phyloP scores from a whole-genome alignment of 2,329 filamentous ascomycete genomes.

The Fusarium sp. region DNA sequence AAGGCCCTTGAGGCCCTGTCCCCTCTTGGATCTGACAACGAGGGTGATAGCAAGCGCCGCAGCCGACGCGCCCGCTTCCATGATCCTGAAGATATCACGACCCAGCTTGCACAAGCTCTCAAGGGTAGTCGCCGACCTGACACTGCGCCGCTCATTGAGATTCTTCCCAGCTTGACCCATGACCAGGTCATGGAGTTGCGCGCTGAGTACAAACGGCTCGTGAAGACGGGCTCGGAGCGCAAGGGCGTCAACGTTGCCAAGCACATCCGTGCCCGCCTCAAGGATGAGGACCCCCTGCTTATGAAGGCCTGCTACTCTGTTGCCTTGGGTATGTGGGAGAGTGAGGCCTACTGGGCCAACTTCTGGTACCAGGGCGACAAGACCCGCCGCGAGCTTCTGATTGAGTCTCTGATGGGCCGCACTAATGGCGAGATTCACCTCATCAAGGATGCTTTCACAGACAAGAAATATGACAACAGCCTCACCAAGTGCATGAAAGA shows the following conservation, averaged over 20 bases:
- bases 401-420: slow-evolving; percentile 92
- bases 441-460: slow-evolving; percentile 91
- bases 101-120: slow-evolving; percentile 82
- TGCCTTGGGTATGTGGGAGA: slow-evolving; percentile 91
- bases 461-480: slow-evolving; percentile 91
- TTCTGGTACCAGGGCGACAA: slow-evolving; percentile 96
- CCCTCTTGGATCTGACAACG: slow-evolving; percentile 65
- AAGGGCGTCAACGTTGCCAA: slow-evolving; percentile 89
- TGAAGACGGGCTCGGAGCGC: slow-evolving; percentile 81
- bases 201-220: slow-evolving; percentile 90
- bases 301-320: slow-evolving; percentile 95
- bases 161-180: slow-evolving; percentile 87
- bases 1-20: slow-evolving; percentile 66
- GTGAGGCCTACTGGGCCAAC: slow-evolving; percentile 97
- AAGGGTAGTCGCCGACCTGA: slow-evolving; percentile 77
- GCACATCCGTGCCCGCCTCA: slow-evolving; percentile 83
- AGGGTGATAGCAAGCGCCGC: slow-evolving; percentile 61
- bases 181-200: slow-evolving; percentile 91
- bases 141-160: slow-evolving; percentile 81
- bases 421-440: slow-evolving; percentile 87
- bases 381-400: slow-evolving; percentile 88
- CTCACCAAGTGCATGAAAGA: slow-evolving; percentile 89
- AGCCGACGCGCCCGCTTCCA: slow-evolving; percentile 82
- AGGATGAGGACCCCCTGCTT: slow-evolving; percentile 81
- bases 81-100: slow-evolving; percentile 85